phyloP scores from a whole-genome alignment of 306 rosid genomes.

The Trifolium fragiferum region DNA sequence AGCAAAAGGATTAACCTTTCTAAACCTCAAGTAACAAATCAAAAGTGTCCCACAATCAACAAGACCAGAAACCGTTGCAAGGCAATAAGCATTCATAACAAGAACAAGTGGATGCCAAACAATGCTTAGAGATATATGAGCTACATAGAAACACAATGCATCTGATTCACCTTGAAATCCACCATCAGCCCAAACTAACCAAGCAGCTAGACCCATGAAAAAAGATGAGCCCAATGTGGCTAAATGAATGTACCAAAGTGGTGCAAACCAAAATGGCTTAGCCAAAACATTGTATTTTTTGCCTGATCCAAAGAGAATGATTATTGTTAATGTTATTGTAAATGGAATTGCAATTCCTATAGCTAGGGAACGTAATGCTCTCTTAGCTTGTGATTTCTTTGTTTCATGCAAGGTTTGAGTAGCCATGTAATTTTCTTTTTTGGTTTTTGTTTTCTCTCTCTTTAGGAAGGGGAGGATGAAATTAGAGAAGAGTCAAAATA shows the following conservation, averaged over 20 bases:
- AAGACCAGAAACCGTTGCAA: constrained; percentile 43
- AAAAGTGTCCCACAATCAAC: constrained; percentile 52
- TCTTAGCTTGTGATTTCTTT: constrained; percentile 47
- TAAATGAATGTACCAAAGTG: constrained; percentile 65
- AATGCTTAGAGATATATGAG: constrained; percentile 54
- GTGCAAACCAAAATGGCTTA: constrained; percentile 67
- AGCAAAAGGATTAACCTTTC: constrained; percentile 60
- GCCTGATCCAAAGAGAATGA: constrained; percentile 56
- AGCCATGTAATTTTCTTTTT: constrained; percentile 27
- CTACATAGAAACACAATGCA: constrained; percentile 53
- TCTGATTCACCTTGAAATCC: constrained; percentile 55
- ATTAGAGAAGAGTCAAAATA: constrained; percentile 7
- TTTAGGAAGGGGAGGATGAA: neutral
- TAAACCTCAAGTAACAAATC: constrained; percentile 51
- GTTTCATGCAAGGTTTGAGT: constrained; percentile 41
- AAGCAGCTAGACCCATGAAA: constrained; percentile 67
- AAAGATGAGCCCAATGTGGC: constrained; percentile 57
- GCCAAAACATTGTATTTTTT: constrained; percentile 36
- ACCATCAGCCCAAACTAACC: constrained; percentile 89
- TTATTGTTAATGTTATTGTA: constrained; percentile 39
- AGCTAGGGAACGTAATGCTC: constrained; percentile 60
- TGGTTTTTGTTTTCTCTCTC: neutral
- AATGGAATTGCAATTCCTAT: constrained; percentile 57
- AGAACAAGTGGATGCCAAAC: constrained; percentile 76
- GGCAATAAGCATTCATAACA: constrained; percentile 42